Conservation (phyloP, 306 rosid species). For the Trifolium fragiferum region DNA sequence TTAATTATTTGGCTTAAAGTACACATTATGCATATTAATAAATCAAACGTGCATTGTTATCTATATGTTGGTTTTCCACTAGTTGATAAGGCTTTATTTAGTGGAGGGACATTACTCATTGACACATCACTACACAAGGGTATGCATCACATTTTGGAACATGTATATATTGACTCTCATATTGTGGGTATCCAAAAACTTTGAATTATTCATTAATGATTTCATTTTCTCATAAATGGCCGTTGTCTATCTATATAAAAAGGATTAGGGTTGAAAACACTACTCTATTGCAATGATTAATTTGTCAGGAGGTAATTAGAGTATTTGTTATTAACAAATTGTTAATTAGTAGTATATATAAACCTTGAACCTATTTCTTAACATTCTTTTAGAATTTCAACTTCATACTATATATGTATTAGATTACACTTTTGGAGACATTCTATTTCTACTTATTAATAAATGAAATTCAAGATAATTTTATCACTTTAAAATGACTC, state of each 20-base stretch:
- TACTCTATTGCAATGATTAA: neutral
- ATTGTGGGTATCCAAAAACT: constrained; percentile 40
- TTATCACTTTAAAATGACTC: too few relatives aligned
- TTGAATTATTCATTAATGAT: constrained; percentile 26
- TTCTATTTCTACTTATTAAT: neutral
- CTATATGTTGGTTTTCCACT: constrained; percentile 31
- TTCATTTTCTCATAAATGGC: constrained; percentile 11
- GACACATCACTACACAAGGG: constrained; percentile 39
- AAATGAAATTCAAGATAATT: too few relatives aligned
- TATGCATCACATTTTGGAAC: constrained; percentile 43
- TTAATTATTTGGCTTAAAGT: constrained; percentile 4
- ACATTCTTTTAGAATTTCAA: too few relatives aligned
- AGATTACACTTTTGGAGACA: neutral
- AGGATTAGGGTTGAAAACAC: neutral
- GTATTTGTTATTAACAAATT: too few relatives aligned
- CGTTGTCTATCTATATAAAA: neutral
- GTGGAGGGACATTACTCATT: constrained; percentile 41
- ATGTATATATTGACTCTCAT: neutral
- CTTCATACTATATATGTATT: too few relatives aligned
- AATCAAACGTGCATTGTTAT: constrained; percentile 18
- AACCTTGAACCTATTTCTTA: too few relatives aligned
- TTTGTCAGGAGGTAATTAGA: too few relatives aligned
- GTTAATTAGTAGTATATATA: too few relatives aligned
- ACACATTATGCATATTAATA: constrained; percentile 12
- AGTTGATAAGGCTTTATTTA: constrained; percentile 40